A percentile compares a stretch with the other conserved stretches of the same genome.
These are phyloP conservation scores for Gossypium turneri DNA, from an alignment of 345 rosid genomes.

Conservation along the genomic window DNA sequence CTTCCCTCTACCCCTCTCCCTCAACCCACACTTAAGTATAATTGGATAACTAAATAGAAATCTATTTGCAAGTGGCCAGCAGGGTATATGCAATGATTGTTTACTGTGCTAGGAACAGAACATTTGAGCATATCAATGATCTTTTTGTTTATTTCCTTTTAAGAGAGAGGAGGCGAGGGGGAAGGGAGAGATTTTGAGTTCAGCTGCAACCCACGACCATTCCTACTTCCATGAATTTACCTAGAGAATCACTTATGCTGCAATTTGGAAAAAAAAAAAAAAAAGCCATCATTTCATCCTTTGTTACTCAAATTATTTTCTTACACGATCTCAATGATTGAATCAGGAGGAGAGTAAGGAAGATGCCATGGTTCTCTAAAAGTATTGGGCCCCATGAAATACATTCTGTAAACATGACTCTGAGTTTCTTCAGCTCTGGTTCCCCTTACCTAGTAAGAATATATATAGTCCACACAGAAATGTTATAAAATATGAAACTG, in stretches of 20 bases:
- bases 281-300: neutral
- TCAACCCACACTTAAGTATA: neutral
- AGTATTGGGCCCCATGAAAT: conserved; percentile 56
- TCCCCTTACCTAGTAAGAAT: conserved; percentile 68
- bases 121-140: neutral
- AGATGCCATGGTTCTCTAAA: conserved; percentile 99
- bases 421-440: conserved; percentile 91
- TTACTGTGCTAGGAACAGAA: neutral
- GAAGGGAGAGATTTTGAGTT: neutral
- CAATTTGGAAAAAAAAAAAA: conserved; percentile 17
- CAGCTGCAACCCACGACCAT: neutral
- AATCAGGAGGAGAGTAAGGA: conserved; percentile 87
- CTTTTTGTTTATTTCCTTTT: neutral
- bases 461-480: conserved; percentile 19
- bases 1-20: neutral
- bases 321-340: conserved; percentile 93
- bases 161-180: neutral
- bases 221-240: conserved; percentile 8
- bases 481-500: conserved; percentile 10
- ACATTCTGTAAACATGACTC: conserved; percentile 91
- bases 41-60: neutral
- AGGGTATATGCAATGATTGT: neutral
- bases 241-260: conserved; percentile 15
- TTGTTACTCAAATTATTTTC: conserved; percentile 24
- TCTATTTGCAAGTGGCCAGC: neutral